Percentiles rank a stretch among this genome's conserved stretches.
Evolutionary conservation across 495 filamentous ascomycete species (phyloP).

Genomic region (Daldinia childiae): DNA sequence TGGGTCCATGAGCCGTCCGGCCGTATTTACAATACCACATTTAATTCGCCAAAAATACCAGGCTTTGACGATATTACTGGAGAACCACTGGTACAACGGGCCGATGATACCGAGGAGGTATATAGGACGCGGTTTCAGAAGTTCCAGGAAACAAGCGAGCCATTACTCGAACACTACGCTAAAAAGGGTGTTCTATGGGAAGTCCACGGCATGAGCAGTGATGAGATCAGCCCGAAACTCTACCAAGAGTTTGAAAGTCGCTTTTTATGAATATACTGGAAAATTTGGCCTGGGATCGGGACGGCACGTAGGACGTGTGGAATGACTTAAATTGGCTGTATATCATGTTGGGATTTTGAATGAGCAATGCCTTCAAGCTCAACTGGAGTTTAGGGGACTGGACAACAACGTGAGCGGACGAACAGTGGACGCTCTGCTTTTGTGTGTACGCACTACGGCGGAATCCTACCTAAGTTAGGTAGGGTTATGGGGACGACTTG

Average conservation of each 20-base stretch:
- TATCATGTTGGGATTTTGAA: constrained; percentile 18
- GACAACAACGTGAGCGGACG: constrained; percentile 1
- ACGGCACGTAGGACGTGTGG: background rate
- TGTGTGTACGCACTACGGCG: constrained; percentile 16
- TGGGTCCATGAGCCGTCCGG: constrained; percentile 96
- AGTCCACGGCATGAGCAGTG: constrained; percentile 84
- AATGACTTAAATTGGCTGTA: constrained; percentile 19
- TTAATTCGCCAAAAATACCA: constrained; percentile 81
- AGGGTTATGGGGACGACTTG: constrained; percentile 18
- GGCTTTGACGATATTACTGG: constrained; percentile 93
- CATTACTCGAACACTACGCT: constrained; percentile 88
- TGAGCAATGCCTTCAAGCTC: constrained; percentile 8
- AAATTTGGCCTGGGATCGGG: background rate
- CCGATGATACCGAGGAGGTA: constrained; percentile 86
- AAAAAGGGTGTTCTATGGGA: constrained; percentile 86
- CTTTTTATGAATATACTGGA: constrained; percentile 62
- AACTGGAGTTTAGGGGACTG: constrained; percentile 25
- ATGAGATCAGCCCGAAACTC: constrained; percentile 92
- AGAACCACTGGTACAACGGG: constrained; percentile 80
- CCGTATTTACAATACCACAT: constrained; percentile 91
- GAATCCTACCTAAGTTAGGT: background rate
- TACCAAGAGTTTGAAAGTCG: constrained; percentile 79
- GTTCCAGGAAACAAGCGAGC: constrained; percentile 86
- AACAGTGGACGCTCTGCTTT: constrained; percentile 10
- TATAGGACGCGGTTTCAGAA: constrained; percentile 81